Evolutionary conservation across 2,329 filamentous ascomycete species (phyloP).

Genomic region (Beauveria australis): DNA sequence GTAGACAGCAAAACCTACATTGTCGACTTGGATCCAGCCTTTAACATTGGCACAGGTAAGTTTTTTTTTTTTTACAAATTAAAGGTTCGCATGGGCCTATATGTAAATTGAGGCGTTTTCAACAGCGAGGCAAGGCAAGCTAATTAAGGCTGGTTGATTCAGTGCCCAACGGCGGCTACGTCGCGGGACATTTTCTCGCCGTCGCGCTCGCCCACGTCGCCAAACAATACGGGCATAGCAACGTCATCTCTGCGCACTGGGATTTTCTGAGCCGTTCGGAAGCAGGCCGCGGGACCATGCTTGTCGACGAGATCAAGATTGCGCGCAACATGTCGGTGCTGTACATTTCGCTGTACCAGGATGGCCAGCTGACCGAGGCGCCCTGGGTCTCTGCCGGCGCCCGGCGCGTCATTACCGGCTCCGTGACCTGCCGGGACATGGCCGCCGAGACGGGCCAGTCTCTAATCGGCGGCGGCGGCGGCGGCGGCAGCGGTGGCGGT

Average conservation of each 20-base stretch:
- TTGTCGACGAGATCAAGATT: constrained; percentile 33
- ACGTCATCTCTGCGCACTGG: constrained; percentile 32
- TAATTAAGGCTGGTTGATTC: no score
- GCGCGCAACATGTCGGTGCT: constrained; percentile 34
- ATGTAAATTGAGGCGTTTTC: no score
- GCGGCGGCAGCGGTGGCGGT: constrained; percentile 16
- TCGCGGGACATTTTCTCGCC: constrained; percentile 31
- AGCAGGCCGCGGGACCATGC: constrained; percentile 28
- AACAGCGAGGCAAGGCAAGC: not conserved
- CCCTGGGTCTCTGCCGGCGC: constrained; percentile 29
- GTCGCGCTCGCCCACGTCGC: constrained; percentile 27
- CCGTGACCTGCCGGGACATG: constrained; percentile 31
- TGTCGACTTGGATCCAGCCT: constrained; percentile 3
- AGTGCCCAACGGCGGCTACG: constrained; percentile 41
- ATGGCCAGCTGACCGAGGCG: constrained; percentile 21
- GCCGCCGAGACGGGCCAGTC: constrained; percentile 23
- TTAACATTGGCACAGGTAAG: constrained; percentile 12
- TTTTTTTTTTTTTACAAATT: no score
- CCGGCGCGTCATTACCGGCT: constrained; percentile 26
- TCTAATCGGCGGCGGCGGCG: constrained; percentile 16
- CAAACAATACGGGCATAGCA: constrained; percentile 23
- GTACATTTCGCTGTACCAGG: constrained; percentile 34
- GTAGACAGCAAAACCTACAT: constrained; percentile 1
- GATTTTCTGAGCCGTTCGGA: constrained; percentile 32
- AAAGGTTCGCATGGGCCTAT: no score